Conservation (phyloP, 1,284 basidiomycete species). For the Microbotryum lychnidis-dioicae region DNA sequence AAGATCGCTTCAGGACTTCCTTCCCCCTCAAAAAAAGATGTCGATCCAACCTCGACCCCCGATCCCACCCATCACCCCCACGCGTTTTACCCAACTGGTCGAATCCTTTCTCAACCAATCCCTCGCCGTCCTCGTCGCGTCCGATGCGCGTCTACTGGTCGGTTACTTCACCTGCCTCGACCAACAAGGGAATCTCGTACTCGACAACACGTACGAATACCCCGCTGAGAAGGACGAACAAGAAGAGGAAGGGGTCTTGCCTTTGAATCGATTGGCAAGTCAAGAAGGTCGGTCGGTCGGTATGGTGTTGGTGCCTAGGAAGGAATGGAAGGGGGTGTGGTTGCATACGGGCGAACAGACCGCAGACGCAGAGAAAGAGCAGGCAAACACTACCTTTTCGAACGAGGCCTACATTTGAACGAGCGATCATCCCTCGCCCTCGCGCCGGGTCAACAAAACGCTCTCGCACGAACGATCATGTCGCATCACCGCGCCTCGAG, state of each 20-base stretch:
- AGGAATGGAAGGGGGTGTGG: constrained; percentile 14
- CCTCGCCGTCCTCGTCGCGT: constrained; percentile 9
- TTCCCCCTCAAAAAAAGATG: no score
- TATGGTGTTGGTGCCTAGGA: constrained; percentile 17
- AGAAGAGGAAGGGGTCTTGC: no score
- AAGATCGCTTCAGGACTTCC: no score
- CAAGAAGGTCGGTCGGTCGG: constrained; percentile 17
- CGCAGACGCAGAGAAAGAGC: no score
- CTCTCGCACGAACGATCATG: no score
- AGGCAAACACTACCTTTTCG: no score
- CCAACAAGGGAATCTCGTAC: constrained; percentile 27
- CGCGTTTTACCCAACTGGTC: constrained; percentile 4
- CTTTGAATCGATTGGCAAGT: neutral
- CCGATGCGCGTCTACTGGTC: constrained; percentile 14
- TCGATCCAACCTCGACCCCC: no score
- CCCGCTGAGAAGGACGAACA: neutral
- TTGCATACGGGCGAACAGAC: no score
- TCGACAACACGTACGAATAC: constrained; percentile 21
- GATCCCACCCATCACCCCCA: constrained; percentile 6
- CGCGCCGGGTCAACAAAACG: no score
- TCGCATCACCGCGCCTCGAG: no score
- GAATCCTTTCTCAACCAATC: neutral
- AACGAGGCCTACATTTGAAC: no score
- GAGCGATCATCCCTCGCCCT: no score
- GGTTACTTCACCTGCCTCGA: constrained; percentile 27